phyloP scores from a whole-genome alignment of 2,329 filamentous ascomycete species.

The Fusarium continuum region DNA sequence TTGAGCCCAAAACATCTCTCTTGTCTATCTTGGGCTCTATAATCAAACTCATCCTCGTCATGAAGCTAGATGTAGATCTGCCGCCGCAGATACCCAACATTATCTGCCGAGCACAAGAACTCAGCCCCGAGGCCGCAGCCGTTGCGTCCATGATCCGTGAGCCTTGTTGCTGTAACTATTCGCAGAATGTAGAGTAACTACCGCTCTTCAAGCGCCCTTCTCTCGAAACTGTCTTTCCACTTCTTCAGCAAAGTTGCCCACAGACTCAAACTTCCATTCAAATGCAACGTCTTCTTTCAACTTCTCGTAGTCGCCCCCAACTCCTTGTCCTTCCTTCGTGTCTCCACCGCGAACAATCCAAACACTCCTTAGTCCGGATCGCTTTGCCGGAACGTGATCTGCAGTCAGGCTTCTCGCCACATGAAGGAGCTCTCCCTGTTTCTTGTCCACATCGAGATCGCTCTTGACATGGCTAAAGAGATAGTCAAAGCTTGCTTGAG shows the following conservation, averaged over 20 bases:
- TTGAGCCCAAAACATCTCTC: background rate
- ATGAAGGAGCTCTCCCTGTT: constrained; percentile 5
- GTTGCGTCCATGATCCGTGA: background rate
- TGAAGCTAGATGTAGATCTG: background rate
- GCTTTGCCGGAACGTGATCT: constrained; percentile 18
- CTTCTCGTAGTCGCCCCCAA: constrained; percentile 13
- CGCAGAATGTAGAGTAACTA: background rate
- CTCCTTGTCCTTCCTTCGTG: constrained; percentile 2
- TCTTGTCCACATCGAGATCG: constrained; percentile 8
- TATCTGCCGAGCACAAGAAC: background rate
- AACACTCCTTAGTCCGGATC: constrained; percentile 1
- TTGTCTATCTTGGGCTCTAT: too few species aligned
- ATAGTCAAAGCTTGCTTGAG: constrained; percentile 16
- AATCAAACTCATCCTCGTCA: background rate
- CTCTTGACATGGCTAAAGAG: constrained; percentile 1
- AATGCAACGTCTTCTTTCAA: background rate
- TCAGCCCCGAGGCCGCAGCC: background rate
- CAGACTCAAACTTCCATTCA: constrained; percentile 20
- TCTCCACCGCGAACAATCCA: constrained; percentile 15
- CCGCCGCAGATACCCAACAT: background rate
- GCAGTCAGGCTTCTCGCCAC: constrained; percentile 25
- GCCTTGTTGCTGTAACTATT: background rate
- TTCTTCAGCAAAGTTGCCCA: constrained; percentile 14
- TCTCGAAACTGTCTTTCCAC: constrained; percentile 11
- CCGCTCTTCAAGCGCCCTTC: background rate